These are phyloP conservation scores for Penicillium hordei DNA, from an alignment of 2,329 filamentous ascomycete species.

Conservation along the genomic window DNA sequence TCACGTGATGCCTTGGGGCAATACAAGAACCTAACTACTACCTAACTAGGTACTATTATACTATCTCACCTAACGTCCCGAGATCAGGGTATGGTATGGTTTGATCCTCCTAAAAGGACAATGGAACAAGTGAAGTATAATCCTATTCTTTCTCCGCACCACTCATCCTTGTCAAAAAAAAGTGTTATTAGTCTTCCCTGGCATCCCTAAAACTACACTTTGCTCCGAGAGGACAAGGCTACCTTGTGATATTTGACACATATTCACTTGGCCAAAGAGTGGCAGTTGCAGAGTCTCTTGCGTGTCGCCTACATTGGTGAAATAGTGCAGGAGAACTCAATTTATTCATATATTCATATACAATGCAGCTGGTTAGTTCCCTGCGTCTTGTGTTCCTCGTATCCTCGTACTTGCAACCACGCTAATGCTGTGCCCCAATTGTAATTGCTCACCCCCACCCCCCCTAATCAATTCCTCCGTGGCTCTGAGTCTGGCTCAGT, in stretches of 20 bases:
- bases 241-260: neutral
- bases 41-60: too few species aligned
- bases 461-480: neutral
- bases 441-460: neutral
- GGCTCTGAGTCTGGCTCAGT: neutral
- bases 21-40: neutral
- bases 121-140: neutral
- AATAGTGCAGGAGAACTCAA: neutral
- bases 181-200: neutral
- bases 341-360: conserved; percentile 9
- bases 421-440: neutral
- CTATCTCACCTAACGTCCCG: neutral
- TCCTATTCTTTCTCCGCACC: neutral
- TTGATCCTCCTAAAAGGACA: neutral
- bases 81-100: neutral
- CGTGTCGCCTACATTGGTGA: neutral
- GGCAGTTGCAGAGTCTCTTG: neutral
- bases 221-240: neutral
- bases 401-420: neutral
- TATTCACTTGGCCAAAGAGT: neutral
- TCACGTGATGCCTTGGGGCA: neutral
- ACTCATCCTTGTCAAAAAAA: neutral
- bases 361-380: neutral
- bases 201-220: neutral
- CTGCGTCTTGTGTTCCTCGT: neutral